Evolutionary conservation across 2,329 filamentous ascomycete species (phyloP).

Genomic region (Esteya vermicola): DNA sequence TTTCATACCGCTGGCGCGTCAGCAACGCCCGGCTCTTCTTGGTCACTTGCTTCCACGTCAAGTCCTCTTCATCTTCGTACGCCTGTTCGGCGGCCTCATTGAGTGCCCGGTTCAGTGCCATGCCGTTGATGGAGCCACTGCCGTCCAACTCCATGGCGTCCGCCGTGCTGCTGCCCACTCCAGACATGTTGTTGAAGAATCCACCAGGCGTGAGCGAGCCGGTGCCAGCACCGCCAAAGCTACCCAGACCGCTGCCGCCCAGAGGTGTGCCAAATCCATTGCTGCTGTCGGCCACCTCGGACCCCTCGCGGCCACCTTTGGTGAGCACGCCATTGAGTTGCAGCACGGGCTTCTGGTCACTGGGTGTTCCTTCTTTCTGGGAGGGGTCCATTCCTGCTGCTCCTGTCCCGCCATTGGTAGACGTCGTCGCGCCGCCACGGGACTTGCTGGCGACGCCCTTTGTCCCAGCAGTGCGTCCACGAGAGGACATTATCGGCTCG

Average conservation of each 20-base stretch:
- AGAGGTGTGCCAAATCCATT: conserved; percentile 80
- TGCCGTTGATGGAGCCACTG: conserved; percentile 52
- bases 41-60: conserved; percentile 97
- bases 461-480: conserved; percentile 75
- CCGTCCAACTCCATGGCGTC: conserved; percentile 84
- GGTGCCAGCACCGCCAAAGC: conserved; percentile 48
- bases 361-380: conserved; percentile 66
- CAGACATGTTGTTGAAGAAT: conserved; percentile 51
- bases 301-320: conserved; percentile 49
- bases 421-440: conserved; percentile 21
- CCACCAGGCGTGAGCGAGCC: conserved; percentile 59
- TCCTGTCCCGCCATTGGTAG: neutral
- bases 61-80: conserved; percentile 88
- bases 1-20: conserved; percentile 69
- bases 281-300: conserved; percentile 65
- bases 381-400: neutral
- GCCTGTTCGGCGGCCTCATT: conserved; percentile 57
- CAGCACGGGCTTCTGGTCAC: conserved; percentile 58
- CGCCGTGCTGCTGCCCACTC: conserved; percentile 56
- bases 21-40: conserved; percentile 86
- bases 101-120: conserved; percentile 48
- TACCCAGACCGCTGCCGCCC: too few species aligned
- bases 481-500: conserved; percentile 94
- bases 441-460: conserved; percentile 60
- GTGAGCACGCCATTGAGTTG: conserved; percentile 51